phyloP scores from a whole-genome alignment of 129 eudicot genomes.

The Deinandra increscens region DNA sequence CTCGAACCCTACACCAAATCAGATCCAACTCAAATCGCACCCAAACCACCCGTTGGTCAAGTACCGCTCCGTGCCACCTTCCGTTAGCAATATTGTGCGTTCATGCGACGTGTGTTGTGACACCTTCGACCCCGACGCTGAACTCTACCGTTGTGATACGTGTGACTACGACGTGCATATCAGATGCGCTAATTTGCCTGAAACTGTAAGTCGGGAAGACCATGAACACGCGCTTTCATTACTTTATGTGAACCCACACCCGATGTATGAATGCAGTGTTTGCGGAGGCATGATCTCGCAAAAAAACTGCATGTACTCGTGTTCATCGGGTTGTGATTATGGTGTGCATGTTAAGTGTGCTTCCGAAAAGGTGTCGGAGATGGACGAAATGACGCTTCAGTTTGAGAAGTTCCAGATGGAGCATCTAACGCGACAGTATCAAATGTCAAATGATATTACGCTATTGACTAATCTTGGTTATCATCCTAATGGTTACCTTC shows the following conservation, averaged over 20 bases:
- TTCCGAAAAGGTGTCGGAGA: not conserved
- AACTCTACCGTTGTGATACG: no score
- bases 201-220: constrained; percentile 17
- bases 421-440: no score
- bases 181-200: constrained; percentile 16
- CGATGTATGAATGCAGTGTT: constrained; percentile 4
- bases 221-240: constrained; percentile 9
- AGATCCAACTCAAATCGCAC: constrained; percentile 22
- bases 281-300: constrained; percentile 15
- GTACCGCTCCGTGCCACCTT: no score
- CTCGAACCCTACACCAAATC: not conserved
- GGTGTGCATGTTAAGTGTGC: constrained; percentile 32
- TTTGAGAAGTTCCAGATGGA: constrained; percentile 28
- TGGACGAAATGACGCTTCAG: constrained; percentile 18
- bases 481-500: no score
- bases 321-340: constrained; percentile 33
- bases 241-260: constrained; percentile 24
- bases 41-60: constrained; percentile 1
- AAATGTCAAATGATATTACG: no score
- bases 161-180: constrained; percentile 23
- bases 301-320: constrained; percentile 20
- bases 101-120: constrained; percentile 27
- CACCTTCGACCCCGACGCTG: not conserved
- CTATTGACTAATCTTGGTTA: no score
- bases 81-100: not conserved